phyloP scores from a whole-genome alignment of 2,329 filamentous ascomycete genomes.

The Sarocladium kiliense region DNA sequence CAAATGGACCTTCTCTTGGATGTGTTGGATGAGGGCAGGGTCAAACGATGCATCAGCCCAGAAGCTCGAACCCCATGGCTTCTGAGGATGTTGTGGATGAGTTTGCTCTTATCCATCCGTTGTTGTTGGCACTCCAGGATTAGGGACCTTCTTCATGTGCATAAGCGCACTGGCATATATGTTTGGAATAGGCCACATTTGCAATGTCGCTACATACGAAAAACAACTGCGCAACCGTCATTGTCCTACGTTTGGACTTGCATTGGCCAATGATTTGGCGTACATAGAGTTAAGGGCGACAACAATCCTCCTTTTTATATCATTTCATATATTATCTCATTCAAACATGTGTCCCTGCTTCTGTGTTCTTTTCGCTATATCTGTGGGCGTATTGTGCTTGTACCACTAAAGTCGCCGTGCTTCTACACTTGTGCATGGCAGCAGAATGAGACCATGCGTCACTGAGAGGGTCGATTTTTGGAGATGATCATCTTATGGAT shows the following conservation, averaged over 20 bases:
- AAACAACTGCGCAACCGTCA: neutral
- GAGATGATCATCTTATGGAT: no score
- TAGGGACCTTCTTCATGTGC: neutral
- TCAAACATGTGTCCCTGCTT: neutral
- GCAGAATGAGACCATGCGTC: no score
- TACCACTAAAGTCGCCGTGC: no score
- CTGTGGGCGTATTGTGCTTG: no score
- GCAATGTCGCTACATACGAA: neutral
- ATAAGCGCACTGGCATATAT: neutral
- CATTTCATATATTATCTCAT: neutral
- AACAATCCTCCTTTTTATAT: neutral
- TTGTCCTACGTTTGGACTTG: neutral
- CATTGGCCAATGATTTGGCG: neutral
- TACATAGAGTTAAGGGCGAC: conserved; percentile 3
- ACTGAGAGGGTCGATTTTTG: no score
- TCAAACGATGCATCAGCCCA: neutral
- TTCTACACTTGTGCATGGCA: no score
- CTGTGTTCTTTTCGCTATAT: no score
- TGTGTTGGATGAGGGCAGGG: neutral
- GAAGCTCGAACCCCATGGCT: neutral
- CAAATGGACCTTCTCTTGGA: neutral
- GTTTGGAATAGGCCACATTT: neutral
- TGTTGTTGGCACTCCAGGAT: neutral
- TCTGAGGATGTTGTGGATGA: neutral
- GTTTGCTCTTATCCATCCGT: neutral